A percentile compares a stretch with the other conserved stretches of the same genome.
Conservation (phyloP, 345 rosid species). For the Citrus hindsii region DNA sequence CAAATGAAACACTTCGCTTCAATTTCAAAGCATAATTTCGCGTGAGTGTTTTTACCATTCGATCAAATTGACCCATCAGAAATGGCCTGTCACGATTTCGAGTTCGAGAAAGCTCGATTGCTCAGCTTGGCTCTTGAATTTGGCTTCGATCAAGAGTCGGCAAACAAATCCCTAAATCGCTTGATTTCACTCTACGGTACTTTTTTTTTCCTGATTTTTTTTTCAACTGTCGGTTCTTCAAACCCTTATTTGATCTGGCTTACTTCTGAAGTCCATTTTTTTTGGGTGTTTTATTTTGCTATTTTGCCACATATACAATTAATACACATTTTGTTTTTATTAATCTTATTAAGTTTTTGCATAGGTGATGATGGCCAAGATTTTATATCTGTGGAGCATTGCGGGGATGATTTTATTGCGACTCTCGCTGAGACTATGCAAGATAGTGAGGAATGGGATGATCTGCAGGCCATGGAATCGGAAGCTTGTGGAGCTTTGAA, state of each 20-base stretch:
- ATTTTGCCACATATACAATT: background rate
- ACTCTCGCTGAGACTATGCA: conserved; percentile 72
- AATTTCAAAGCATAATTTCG: conserved; percentile 2
- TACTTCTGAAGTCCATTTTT: background rate
- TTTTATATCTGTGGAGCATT: conserved; percentile 71
- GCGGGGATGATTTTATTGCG: conserved; percentile 85
- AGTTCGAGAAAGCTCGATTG: conserved; percentile 65
- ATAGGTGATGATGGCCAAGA: conserved; percentile 82
- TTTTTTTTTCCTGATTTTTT: background rate
- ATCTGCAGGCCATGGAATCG: conserved; percentile 56
- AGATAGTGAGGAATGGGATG: conserved; percentile 91
- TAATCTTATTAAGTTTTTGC: background rate
- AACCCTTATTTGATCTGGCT: background rate
- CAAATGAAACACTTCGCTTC: background rate
- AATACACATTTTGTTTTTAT: background rate
- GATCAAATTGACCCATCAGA: background rate
- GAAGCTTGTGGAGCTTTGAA: conserved; percentile 75
- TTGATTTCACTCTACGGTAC: conserved; percentile 77
- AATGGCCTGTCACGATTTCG: conserved; percentile 42
- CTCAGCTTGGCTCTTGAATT: conserved; percentile 60
- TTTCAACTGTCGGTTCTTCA: background rate
- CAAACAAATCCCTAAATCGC: conserved; percentile 56
- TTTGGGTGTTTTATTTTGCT: background rate
- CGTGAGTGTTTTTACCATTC: conserved; percentile 15
- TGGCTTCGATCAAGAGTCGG: conserved; percentile 71